Percentiles rank a stretch among this genome's conserved stretches.
Conservation (phyloP, 2,329 filamentous ascomycete genomes). For the Lecanicillium sp. region DNA sequence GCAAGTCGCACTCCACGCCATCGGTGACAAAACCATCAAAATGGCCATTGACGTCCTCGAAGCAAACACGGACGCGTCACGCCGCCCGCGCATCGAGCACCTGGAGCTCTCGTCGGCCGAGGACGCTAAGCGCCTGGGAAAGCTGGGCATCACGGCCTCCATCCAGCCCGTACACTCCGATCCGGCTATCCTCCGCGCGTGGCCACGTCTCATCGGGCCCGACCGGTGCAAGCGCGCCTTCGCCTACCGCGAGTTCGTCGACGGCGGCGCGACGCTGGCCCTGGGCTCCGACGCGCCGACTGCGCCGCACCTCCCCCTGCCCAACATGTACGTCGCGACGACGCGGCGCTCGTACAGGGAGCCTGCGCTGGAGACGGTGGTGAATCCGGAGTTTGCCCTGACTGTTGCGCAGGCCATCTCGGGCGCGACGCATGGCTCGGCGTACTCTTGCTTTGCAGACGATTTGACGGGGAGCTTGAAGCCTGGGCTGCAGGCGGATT, state of each 20-base stretch:
- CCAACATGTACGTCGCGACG: slow-evolving; percentile 48
- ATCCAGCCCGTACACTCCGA: slow-evolving; percentile 51
- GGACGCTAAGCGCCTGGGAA: slow-evolving; percentile 49
- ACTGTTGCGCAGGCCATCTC: slow-evolving; percentile 47
- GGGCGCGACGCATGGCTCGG: slow-evolving; percentile 49
- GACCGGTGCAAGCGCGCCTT: slow-evolving; percentile 50
- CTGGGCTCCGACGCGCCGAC: slow-evolving; percentile 51
- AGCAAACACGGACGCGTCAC: slow-evolving; percentile 34
- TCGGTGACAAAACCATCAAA: slow-evolving; percentile 53
- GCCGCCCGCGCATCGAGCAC: slow-evolving; percentile 59
- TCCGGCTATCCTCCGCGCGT: slow-evolving; percentile 51
- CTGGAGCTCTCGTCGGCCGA: slow-evolving; percentile 51
- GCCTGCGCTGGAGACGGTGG: slow-evolving; percentile 32
- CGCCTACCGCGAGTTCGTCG: slow-evolving; percentile 52
- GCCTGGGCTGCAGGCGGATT: slow-evolving; percentile 50
- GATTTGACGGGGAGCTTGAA: slow-evolving; percentile 45
- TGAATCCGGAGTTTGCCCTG: slow-evolving; percentile 49
- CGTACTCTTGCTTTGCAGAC: slow-evolving; percentile 55
- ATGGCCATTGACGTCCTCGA: slow-evolving; percentile 53
- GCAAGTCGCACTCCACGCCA: slow-evolving; percentile 60
- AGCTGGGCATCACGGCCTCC: slow-evolving; percentile 51
- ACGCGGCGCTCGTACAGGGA: slow-evolving; percentile 51
- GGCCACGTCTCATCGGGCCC: slow-evolving; percentile 46
- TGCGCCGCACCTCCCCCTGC: slow-evolving; percentile 43
- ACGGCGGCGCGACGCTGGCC: slow-evolving; percentile 43